Evolutionary conservation across 2,329 filamentous ascomycete genomes (phyloP), one percentile per base, ranked within the genome.

Genomic region (Penicillium sp.): DNA sequence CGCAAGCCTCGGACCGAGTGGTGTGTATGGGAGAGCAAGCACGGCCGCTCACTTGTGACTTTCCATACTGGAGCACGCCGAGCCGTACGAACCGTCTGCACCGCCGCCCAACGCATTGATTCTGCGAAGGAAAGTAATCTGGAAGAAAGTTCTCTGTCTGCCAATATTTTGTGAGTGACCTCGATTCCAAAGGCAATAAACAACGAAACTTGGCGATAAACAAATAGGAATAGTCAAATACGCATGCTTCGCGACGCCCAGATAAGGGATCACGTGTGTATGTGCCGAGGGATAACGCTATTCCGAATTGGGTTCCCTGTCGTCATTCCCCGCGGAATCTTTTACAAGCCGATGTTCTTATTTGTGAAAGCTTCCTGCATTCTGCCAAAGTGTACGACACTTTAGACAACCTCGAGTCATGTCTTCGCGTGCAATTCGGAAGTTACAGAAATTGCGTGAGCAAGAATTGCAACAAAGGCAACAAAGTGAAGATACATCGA

Each of bases 381-480:
- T 18, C 18, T 18, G 18, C 18, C 18, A 18, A 18, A 18, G 18
- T 18, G 18, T 18, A 18, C 18, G 18, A 18, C 18, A 18, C 18
- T 18, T 18, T 18, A 18, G 18, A 18, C 18, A 18, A 18, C 18
- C 18, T 18, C 18, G 18, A 18, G 18, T 18, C 18, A 85, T 86
- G 82, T 85, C 82, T 38, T 81, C 81, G 13, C 77, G 83, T 55
- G 82, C 82, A n/a, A 67, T 86, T 46, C 76, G 82, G 26, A 82
- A 82, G 62, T 74, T 82, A 47, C 81, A 84, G 62, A 76, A 76
- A 54, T 79, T 83, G 70, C 76, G 76, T 49, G 81, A 82, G 61
- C 76, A 79, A 63, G 75, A 76, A 60, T 72, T 76, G 54, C 73
- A 75, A 53, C 68, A 75, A 52, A 64, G 71, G 35, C 57, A 60